Evolutionary conservation across 495 filamentous ascomycete species (phyloP).

Genomic region (Aspergillus affinis): DNA sequence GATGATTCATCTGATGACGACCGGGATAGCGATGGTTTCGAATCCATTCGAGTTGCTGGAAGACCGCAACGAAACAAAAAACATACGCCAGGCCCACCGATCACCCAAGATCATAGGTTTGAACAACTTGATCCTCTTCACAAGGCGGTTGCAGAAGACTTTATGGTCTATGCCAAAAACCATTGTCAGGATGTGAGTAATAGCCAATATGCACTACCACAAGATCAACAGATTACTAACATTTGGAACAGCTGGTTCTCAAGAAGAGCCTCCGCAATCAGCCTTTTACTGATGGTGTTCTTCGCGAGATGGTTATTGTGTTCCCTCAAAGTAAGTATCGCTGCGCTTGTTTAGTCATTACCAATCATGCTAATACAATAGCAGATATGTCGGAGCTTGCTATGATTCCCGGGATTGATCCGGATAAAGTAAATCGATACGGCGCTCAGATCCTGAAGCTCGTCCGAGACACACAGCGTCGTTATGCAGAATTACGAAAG

Average conservation of each 20-base stretch:
- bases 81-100: slow-evolving; percentile 62
- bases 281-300: slow-evolving; percentile 74
- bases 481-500: slow-evolving; percentile 60
- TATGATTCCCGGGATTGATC: slow-evolving; percentile 66
- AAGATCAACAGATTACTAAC: slow-evolving; percentile 17
- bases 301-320: slow-evolving; percentile 80
- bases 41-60: slow-evolving; percentile 49
- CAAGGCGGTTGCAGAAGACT: slow-evolving; percentile 64
- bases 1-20: slow-evolving; percentile 47
- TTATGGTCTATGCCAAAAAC: slow-evolving; percentile 61
- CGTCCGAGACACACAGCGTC: slow-evolving; percentile 51
- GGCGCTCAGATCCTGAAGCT: slow-evolving; percentile 67
- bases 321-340: slow-evolving; percentile 60
- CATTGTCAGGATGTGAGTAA: slow-evolving; percentile 56
- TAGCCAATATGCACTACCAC: neutral
- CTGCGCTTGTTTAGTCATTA: slow-evolving; percentile 10
- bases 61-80: slow-evolving; percentile 36
- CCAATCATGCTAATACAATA: slow-evolving; percentile 8
- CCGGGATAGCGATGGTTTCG: slow-evolving; percentile 64
- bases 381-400: slow-evolving; percentile 55
- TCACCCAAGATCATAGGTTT: slow-evolving; percentile 67
- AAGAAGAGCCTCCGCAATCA: slow-evolving; percentile 57
- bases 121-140: slow-evolving; percentile 59
- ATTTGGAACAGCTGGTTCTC: slow-evolving; percentile 54
- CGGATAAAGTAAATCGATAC: slow-evolving; percentile 67